Evolutionary conservation across 1,284 basidiomycete genomes (phyloP), one percentile per base, ranked within the genome.

Genomic region (Veloboletus limbatus): DNA sequence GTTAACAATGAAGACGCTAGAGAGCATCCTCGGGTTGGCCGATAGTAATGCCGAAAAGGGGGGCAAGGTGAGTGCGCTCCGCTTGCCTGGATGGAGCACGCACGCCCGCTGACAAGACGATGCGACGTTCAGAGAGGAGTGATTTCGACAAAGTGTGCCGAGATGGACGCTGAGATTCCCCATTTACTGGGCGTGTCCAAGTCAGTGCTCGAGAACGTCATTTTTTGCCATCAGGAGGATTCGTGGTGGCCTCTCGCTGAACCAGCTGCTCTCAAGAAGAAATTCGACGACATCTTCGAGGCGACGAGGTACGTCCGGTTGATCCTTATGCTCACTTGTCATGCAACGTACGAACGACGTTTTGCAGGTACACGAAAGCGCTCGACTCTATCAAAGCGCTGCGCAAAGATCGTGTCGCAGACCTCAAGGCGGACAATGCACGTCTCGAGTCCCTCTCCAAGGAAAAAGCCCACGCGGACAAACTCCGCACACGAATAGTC

Each of bases 171-270:
- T 13, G 97, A 99, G 67, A 94, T 99, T 35, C 94, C 95, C 6
- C 78, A 86, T 49, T 73, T 91, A 10, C 80, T 99, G n/a, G 97
- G 97, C 34, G 96, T 99, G 3, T 97, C 93, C 10, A 95, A 92
- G 66, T 87, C 95, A 7, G 96, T 99, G 39, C 81, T 99, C 17
- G 96, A 99, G 62, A 98, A 97, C 63, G 96, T 99, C 60, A 98
- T 99, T 51, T 99, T 99, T 63, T 99, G 97, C 68, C 97, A 99
- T 68, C 97, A 99, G 70, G 97, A 99, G 62, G 97, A 99, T 48
- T 95, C 92, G 0, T 97, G 94, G 60, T 99, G 97, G 97, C 97
- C 97, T 0, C 76, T 99, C 11, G 79, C 94, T 0, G 97, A 99
- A 60, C 90, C 96, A 0, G 75, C 91, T 1, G 79, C 83, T 1